phyloP scores from a whole-genome alignment of 495 filamentous ascomycete genomes.

The Letharia columbiana region DNA sequence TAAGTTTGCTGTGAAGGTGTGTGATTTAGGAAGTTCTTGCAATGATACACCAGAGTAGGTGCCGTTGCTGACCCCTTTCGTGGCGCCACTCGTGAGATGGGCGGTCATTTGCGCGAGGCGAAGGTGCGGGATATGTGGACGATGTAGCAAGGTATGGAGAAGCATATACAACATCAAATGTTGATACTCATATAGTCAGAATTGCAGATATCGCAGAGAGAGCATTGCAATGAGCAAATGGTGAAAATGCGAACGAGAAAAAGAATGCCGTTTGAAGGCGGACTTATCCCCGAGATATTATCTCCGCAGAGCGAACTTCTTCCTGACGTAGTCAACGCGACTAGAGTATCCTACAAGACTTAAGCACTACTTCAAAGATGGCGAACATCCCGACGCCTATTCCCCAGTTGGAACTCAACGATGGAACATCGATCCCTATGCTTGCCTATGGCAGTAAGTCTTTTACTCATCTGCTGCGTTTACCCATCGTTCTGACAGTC shows the following conservation, averaged over 20 bases:
- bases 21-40: constrained; percentile 72
- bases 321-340: no score
- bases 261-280: background rate
- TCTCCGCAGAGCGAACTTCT: background rate
- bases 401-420: constrained; percentile 53
- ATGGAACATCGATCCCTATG: constrained; percentile 65
- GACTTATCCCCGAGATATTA: constrained; percentile 8
- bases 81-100: constrained; percentile 37
- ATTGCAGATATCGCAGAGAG: background rate
- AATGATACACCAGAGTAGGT: constrained; percentile 39
- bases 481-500: background rate
- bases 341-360: background rate
- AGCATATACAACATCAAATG: constrained; percentile 31
- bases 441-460: constrained; percentile 56
- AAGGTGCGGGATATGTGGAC: constrained; percentile 23
- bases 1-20: constrained; percentile 70
- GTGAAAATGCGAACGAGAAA: background rate
- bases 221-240: background rate
- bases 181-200: constrained; percentile 5
- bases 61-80: constrained; percentile 24
- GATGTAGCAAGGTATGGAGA: constrained; percentile 29
- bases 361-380: constrained; percentile 14
- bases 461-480: constrained; percentile 10
- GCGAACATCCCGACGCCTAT: constrained; percentile 31
- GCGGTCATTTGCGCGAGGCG: constrained; percentile 46